Evolutionary conservation across 768 basidiomycete genomes (phyloP).

Genomic region (Lactifluus pinguis): DNA sequence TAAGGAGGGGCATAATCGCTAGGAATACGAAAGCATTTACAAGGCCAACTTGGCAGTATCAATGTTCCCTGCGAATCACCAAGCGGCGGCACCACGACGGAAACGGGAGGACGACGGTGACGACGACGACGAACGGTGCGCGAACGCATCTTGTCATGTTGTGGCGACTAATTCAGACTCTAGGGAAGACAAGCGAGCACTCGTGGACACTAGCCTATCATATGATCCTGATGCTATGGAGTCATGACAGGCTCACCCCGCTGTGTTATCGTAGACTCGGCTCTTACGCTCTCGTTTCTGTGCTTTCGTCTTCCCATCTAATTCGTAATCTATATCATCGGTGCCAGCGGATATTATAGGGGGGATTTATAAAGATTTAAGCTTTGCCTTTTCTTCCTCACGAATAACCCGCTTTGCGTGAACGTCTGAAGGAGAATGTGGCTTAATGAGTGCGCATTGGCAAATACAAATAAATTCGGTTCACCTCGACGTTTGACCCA

Average conservation of each 20-base stretch:
- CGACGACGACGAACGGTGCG: constrained; percentile 33
- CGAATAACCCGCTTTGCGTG: constrained; percentile 72
- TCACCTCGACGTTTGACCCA: constrained; percentile 81
- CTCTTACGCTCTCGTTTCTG: neutral
- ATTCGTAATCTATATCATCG: constrained; percentile 9
- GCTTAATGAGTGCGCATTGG: neutral
- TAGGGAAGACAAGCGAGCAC: constrained; percentile 37
- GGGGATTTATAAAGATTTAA: constrained; percentile 57
- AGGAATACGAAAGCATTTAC: constrained; percentile 95
- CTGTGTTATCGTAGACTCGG: neutral
- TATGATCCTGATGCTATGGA: constrained; percentile 22
- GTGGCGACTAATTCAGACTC: neutral
- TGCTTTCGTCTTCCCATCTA: constrained; percentile 1
- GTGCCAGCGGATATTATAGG: neutral
- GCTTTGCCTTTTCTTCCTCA: constrained; percentile 76
- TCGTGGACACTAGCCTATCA: constrained; percentile 23
- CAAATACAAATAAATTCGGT: constrained; percentile 14
- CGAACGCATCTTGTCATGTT: neutral
- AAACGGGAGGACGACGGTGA: constrained; percentile 68
- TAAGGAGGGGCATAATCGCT: neutral
- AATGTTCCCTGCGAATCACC: constrained; percentile 41
- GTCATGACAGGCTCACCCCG: constrained; percentile 27
- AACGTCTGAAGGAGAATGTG: constrained; percentile 41
- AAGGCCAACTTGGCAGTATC: constrained; percentile 66
- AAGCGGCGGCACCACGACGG: constrained; percentile 40